Evolutionary conservation across 2,329 filamentous ascomycete species (phyloP).

Genomic region (Xylariaceae sp.): DNA sequence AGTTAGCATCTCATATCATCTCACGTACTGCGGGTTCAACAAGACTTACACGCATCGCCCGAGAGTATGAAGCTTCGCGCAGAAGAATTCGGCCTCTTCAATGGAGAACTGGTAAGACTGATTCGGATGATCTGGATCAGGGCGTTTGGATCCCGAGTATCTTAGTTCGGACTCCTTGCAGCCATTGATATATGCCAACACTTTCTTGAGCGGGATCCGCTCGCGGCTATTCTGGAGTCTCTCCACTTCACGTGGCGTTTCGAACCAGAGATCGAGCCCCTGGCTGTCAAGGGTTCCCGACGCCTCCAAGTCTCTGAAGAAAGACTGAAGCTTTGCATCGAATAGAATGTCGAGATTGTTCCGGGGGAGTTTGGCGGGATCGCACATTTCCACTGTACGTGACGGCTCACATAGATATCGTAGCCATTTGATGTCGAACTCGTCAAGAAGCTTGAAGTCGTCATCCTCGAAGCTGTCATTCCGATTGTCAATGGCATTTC

Average conservation of each 20-base stretch:
- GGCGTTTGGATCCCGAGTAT: constrained; percentile 1
- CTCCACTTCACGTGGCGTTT: constrained; percentile 1
- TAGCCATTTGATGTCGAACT: constrained; percentile 28
- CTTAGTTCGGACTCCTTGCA: constrained; percentile 14
- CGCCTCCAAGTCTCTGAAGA: constrained; percentile 18
- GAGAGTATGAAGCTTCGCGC: constrained; percentile 16
- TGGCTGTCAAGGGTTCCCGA: constrained; percentile 11
- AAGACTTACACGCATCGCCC: constrained; percentile 28
- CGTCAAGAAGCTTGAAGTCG: constrained; percentile 21
- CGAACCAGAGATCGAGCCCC: constrained; percentile 13
- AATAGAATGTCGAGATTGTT: constrained; percentile 29
- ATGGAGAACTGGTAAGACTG: constrained; percentile 29
- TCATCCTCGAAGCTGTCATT: constrained; percentile 10
- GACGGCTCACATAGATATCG: constrained; percentile 29
- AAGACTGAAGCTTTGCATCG: constrained; percentile 28
- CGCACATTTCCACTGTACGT: constrained; percentile 27
- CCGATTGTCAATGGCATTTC: constrained; percentile 8
- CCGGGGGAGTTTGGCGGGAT: constrained; percentile 21
- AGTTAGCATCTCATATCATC: constrained; percentile 13
- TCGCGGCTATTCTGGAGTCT: neutral
- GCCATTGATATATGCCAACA: constrained; percentile 29
- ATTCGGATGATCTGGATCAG: constrained; percentile 24
- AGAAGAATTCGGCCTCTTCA: constrained; percentile 22
- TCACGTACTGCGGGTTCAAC: neutral
- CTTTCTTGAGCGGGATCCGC: constrained; percentile 16